Evolutionary conservation across 192 early-diverging fungal genomes (phyloP), one percentile per base, ranked within the genome.

Genomic region (Umbelopsis sp.): DNA sequence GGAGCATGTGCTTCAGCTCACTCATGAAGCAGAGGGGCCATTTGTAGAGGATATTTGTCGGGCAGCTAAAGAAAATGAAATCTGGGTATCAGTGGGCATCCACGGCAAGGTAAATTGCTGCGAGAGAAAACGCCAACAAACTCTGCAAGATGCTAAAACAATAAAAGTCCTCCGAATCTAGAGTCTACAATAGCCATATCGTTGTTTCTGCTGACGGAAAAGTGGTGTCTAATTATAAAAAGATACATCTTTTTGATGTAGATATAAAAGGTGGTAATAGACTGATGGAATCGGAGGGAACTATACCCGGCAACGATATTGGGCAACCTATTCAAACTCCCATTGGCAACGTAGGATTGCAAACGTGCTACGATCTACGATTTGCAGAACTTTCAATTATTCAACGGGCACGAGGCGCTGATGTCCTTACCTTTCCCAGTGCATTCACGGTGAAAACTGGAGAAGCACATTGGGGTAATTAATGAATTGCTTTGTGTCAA

Each of bases 401-500:
- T 0, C 82, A 90, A 49, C 76, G 89, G 6, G 74, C 70, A 21
- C 71, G 76, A 22, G 88, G 88, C 3, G 91, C 91, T 6, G 86
- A 95, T 46, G 79, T 94, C 21, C 75, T 95, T 8, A 85, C 91
- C 21, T 95, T 84, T 71, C 93, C 94, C 18, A 90, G 90, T 16
- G 94, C 93, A 7, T 95, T 95, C 69, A 94, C 94, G 1, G 68
- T 91, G 68, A 81, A 81, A 44, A 95, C 94, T 3, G 94, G 94
- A 16, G 81, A 82, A 41, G 92, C 94, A 46, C 93, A 95, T 75
- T 95, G 93, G 93, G 85, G 84, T 85, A 82, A 68, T 21, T 52
- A 8, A 27, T 22, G 12, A 65, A 46, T 8, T 71, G 37, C 7
- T 9, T 41, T 6, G 10, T 41, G 37, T 41, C 8, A 65, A 33